These are phyloP conservation scores for Picea sitchensis DNA, from an alignment of 75 land plant genomes.

Conservation along the genomic window DNA sequence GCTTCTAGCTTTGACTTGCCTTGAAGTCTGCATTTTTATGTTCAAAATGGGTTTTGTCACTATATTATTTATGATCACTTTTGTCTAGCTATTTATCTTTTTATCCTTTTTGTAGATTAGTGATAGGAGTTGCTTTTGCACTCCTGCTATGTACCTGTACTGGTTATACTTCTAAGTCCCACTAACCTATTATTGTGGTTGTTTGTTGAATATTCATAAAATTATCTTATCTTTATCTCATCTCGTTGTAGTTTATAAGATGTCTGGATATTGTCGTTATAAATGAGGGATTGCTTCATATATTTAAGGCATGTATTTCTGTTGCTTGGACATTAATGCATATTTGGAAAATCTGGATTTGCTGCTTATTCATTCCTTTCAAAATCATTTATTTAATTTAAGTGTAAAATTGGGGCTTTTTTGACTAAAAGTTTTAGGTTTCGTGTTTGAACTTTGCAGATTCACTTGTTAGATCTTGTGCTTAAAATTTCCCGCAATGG, in stretches of 20 bases:
- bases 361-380: background rate
- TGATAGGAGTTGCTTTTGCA: too few relatives aligned
- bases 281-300: background rate
- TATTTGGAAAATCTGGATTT: background rate
- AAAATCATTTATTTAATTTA: background rate
- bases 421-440: background rate
- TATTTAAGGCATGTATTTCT: background rate
- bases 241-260: background rate
- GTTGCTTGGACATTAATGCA: background rate
- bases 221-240: too few relatives aligned
- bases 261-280: background rate
- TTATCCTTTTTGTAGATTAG: too few relatives aligned
- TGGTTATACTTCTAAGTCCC: too few relatives aligned
- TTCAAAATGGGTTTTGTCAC: too few relatives aligned
- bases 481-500: slow-evolving; percentile 46
- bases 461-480: slow-evolving; percentile 82
- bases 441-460: slow-evolving; percentile 42
- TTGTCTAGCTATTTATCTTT: too few relatives aligned
- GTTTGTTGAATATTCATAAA: too few relatives aligned
- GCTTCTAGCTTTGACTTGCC: too few relatives aligned
- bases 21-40: too few relatives aligned
- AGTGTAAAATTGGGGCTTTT: background rate
- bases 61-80: too few relatives aligned
- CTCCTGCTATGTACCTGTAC: too few relatives aligned
- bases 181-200: too few relatives aligned